A percentile compares a stretch with the other conserved stretches of the same genome.
These are phyloP conservation scores for Daldinia childiae DNA, from an alignment of 495 filamentous ascomycete species.

Conservation along the genomic window DNA sequence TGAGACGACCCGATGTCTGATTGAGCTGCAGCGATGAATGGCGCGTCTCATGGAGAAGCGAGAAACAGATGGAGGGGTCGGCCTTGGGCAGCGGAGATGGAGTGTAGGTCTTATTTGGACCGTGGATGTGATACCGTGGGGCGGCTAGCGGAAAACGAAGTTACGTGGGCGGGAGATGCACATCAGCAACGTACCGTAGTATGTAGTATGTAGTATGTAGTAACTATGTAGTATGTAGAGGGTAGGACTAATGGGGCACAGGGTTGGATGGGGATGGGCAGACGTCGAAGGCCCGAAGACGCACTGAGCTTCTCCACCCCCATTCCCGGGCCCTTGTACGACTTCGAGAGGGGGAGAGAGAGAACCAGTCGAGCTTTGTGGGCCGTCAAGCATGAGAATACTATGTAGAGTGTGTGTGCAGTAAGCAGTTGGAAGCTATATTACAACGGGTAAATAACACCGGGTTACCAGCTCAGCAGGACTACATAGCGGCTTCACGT, in stretches of 20 bases:
- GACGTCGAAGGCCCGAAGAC: constrained; percentile 45
- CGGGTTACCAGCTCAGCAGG: constrained; percentile 14
- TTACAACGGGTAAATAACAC: constrained; percentile 26
- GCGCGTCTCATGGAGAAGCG: constrained; percentile 44
- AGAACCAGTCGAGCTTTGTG: constrained; percentile 21
- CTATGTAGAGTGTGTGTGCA: constrained; percentile 2
- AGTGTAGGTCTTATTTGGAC: constrained; percentile 51
- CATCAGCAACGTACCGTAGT: constrained; percentile 41
- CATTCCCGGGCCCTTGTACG: constrained; percentile 39
- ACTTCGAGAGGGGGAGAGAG: constrained; percentile 16
- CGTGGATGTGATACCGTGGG: constrained; percentile 49
- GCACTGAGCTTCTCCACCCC: constrained; percentile 43
- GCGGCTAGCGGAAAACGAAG: constrained; percentile 48
- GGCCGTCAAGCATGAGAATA: constrained; percentile 22
- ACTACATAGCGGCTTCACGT: constrained; percentile 35
- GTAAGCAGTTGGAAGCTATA: constrained; percentile 31
- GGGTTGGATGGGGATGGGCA: constrained; percentile 41
- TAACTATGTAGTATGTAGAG: constrained; percentile 40
- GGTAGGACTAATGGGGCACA: constrained; percentile 44
- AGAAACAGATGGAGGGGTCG: constrained; percentile 48
- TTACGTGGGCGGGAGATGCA: constrained; percentile 44
- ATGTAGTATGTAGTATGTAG: no score
- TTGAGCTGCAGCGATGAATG: constrained; percentile 45
- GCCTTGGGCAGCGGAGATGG: constrained; percentile 48
- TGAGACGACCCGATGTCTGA: constrained; percentile 44